Base-by-base conservation (phyloP, 2,329 filamentous ascomycete genomes). In the Didymella pinodella region DNA sequence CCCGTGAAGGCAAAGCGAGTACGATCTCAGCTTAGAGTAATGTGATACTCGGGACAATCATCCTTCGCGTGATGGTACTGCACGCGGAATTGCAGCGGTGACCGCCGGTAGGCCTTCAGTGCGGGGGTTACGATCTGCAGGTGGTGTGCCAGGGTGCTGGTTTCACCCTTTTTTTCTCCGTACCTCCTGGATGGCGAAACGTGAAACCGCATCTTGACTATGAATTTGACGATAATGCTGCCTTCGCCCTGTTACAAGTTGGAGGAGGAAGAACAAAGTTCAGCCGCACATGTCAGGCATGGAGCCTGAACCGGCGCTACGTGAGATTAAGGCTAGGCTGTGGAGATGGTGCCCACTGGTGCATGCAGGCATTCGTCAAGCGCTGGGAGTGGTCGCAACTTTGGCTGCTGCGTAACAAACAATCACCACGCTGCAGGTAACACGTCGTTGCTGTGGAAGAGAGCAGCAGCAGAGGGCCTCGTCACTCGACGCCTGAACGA, bases 381-480 rank as follows among this genome's bases (percentile, higher is more conserved):
- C 45, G 44, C 45, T 25, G 16, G 20, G 44, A 48, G 46, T 59
- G 56, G 56, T 54, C 50, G 50, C 50, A 45, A 49, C 40, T 44
- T 34, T 47, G 46, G 38, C 31, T 47, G 50, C 46, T 54, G 56
- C 56, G 50, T 59, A 59, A 59, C 47, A 48, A 50, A 59, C 56
- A 58, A 54, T 22, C 47, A 43, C 28, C 50, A 45, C 49, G 38
- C 51, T 54, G 56, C 56, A 59, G 40, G 48, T 36, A 41, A 29
- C 36, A 40, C 51, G 56, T n/a, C 47, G 46, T 59, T 59, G 51
- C 56, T 50, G 18, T 54, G 56, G 50, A 41, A 26, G 46, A 47
- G 18, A 31, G 28, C 28, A 29, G 32, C 14, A 45, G 16, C 25
- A 41, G 40, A 44, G 46, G n/a, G 45, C 8, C 28, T 36, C 34